A percentile compares a stretch with the other conserved stretches of the same genome.
Evolutionary conservation across 2,329 filamentous ascomycete genomes (phyloP).

Genomic region (Microdochium bolleyi): DNA sequence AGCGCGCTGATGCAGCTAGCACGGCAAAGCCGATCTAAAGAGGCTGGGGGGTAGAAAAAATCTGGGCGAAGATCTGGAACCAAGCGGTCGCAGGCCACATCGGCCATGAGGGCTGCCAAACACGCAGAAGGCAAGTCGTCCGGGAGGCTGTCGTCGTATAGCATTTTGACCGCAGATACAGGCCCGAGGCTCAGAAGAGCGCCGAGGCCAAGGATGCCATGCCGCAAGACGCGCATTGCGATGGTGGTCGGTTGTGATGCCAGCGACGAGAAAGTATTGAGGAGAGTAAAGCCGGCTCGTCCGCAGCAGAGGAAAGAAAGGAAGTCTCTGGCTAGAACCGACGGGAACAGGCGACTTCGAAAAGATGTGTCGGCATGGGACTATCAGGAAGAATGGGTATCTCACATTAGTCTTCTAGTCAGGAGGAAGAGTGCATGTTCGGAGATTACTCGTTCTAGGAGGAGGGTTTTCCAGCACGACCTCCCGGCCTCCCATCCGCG

Average conservation of each 20-base stretch:
- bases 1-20: constrained; percentile 5
- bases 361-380: background rate
- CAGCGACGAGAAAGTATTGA: background rate
- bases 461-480: too few species aligned
- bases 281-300: background rate
- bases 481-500: too few species aligned
- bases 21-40: constrained; percentile 6
- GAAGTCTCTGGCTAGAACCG: background rate
- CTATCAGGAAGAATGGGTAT: too few species aligned
- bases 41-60: constrained; percentile 7
- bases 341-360: background rate
- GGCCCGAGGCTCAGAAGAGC: constrained; percentile 5
- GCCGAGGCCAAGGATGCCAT: constrained; percentile 1
- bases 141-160: constrained; percentile 5
- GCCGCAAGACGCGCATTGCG: constrained; percentile 1
- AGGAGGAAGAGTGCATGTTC: too few species aligned
- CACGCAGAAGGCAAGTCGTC: constrained; percentile 1
- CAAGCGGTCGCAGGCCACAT: constrained; percentile 6
- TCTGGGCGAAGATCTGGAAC: constrained; percentile 6
- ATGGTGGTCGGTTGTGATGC: background rate
- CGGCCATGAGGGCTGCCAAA: constrained; percentile 4
- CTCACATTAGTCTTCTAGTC: too few species aligned
- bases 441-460: too few species aligned
- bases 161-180: constrained; percentile 5
- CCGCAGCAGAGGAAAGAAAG: background rate